Conservation (phyloP, 306 rosid species). For the Sechiopsis laciniata region DNA sequence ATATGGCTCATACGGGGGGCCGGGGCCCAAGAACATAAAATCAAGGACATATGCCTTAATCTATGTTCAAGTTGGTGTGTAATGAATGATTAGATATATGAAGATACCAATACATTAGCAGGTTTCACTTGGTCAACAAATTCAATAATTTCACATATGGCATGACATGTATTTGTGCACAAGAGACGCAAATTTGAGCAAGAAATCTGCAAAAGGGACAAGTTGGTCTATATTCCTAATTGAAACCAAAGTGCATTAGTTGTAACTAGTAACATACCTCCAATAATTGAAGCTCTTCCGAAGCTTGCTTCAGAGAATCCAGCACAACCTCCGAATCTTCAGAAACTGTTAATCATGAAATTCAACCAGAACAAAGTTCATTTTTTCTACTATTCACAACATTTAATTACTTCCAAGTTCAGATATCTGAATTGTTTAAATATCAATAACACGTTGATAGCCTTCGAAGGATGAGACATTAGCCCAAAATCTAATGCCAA, state of each 20-base stretch:
- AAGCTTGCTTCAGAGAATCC: slow-evolving; percentile 74
- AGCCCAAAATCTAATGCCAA: neutral
- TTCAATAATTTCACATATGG: neutral
- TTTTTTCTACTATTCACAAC: neutral
- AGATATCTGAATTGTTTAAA: neutral
- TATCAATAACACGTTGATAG: neutral
- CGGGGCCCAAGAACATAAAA: too few relatives aligned
- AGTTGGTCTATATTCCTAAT: neutral
- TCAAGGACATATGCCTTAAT: too few relatives aligned
- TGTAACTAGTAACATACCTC: slow-evolving; percentile 52
- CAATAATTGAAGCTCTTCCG: slow-evolving; percentile 71
- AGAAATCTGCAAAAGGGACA: neutral
- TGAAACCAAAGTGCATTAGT: neutral
- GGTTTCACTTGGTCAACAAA: neutral
- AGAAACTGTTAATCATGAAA: slow-evolving; percentile 36
- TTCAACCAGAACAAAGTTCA: neutral
- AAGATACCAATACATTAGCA: neutral
- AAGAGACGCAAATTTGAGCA: neutral
- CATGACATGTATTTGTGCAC: neutral
- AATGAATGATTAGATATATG: neutral
- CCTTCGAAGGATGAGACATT: neutral
- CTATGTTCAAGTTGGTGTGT: neutral
- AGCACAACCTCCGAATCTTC: slow-evolving; percentile 52
- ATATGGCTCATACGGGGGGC: too few relatives aligned
- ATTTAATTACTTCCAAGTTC: neutral